Percentiles rank a stretch among this genome's conserved stretches.
Conservation (phyloP, 2,329 filamentous ascomycete species). For the Fusarium algeriense region DNA sequence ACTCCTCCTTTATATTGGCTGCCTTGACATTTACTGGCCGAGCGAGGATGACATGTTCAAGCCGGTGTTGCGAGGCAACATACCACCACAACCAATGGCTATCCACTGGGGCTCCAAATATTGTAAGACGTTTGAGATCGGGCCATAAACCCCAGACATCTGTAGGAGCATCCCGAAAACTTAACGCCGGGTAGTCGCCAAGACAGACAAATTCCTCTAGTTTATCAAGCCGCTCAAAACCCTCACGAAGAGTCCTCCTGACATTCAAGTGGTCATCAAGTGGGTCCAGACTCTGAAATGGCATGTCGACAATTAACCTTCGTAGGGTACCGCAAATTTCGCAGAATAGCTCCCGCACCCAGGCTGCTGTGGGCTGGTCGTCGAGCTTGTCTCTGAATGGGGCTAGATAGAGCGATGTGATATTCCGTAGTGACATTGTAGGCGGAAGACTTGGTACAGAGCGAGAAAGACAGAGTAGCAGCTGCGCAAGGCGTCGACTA, state of each 20-base stretch:
- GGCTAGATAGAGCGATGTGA: constrained; percentile 58
- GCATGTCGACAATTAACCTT: constrained; percentile 62
- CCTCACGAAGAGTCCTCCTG: constrained; percentile 57
- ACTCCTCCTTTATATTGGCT: constrained; percentile 57
- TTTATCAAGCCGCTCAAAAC: constrained; percentile 56
- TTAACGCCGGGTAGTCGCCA: constrained; percentile 60
- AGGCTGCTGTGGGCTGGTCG: constrained; percentile 55
- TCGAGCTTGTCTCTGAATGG: constrained; percentile 55
- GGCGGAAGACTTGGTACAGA: constrained; percentile 48
- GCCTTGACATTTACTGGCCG: constrained; percentile 50
- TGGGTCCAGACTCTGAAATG: constrained; percentile 58
- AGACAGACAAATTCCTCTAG: constrained; percentile 64
- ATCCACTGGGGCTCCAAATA: constrained; percentile 57
- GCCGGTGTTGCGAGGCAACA: constrained; percentile 52
- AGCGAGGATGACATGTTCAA: constrained; percentile 60
- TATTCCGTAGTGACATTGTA: constrained; percentile 48
- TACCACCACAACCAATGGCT: constrained; percentile 56
- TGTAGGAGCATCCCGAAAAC: constrained; percentile 49
- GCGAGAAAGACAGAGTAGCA: constrained; percentile 53
- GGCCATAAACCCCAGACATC: constrained; percentile 60
- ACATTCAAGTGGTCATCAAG: constrained; percentile 58
- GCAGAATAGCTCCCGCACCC: constrained; percentile 58
- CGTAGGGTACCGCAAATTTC: constrained; percentile 56
- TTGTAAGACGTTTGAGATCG: constrained; percentile 55
- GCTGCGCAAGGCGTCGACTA: constrained; percentile 49